These are phyloP conservation scores for Alternaria burnsii DNA, from an alignment of 2,329 filamentous ascomycete species.

Conservation along the genomic window DNA sequence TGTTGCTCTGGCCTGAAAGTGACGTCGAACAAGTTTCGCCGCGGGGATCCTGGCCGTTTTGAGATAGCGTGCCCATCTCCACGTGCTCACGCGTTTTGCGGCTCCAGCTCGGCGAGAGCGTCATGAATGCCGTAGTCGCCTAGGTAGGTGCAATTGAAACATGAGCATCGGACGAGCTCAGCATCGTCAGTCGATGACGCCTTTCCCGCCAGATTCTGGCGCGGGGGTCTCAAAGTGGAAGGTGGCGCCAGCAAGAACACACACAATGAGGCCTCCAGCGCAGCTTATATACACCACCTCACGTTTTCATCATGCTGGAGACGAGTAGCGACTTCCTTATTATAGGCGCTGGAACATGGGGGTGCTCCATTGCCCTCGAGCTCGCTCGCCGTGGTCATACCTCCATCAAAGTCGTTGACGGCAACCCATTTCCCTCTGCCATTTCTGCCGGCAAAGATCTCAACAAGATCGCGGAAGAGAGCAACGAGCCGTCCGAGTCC, in stretches of 20 bases:
- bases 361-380: constrained; percentile 59
- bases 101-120: background rate
- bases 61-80: constrained; percentile 13
- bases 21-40: constrained; percentile 5
- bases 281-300: background rate
- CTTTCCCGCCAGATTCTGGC: constrained; percentile 1
- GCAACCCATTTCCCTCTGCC: constrained; percentile 53
- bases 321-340: constrained; percentile 48
- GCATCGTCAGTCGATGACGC: background rate
- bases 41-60: constrained; percentile 13
- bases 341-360: constrained; percentile 61
- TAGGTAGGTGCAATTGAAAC: background rate
- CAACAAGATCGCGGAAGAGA: constrained; percentile 58
- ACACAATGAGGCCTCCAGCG: constrained; percentile 9
- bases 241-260: constrained; percentile 6
- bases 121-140: background rate
- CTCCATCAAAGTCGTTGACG: constrained; percentile 58
- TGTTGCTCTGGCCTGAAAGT: constrained; percentile 1
- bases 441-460: constrained; percentile 60
- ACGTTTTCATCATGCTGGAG: constrained; percentile 8
- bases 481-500: constrained; percentile 30
- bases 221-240: constrained; percentile 10
- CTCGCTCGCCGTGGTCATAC: constrained; percentile 58
- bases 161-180: background rate
- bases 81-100: constrained; percentile 17